Evolutionary conservation across 106 monocot species (phyloP).

Genomic region (Platanthera zijinensis): DNA sequence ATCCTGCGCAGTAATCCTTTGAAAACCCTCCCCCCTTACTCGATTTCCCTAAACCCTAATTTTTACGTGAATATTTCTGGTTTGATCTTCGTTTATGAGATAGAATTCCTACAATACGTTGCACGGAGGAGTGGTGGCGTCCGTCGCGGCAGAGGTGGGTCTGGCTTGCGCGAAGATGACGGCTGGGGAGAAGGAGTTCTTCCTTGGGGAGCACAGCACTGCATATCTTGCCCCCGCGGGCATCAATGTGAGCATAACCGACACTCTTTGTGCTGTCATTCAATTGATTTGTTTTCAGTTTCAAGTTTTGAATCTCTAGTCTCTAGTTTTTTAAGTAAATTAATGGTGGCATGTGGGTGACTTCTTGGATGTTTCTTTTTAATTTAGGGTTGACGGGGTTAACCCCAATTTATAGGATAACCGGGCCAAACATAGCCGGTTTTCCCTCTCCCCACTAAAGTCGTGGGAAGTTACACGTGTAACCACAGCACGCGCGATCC

Average conservation of each 20-base stretch:
- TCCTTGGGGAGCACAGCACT: slow-evolving; percentile 56
- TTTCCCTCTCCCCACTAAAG: no score
- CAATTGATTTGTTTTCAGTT: not conserved
- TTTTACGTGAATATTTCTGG: not conserved
- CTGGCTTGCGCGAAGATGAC: slow-evolving; percentile 63
- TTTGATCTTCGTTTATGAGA: not conserved
- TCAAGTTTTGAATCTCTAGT: not conserved
- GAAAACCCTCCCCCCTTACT: not conserved
- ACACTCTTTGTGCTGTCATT: not conserved
- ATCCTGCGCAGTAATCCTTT: slow-evolving; percentile 25
- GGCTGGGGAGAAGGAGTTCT: slow-evolving; percentile 58
- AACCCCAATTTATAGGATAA: no score
- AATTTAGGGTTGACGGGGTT: no score
- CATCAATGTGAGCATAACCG: slow-evolving; percentile 36
- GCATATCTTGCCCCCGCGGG: slow-evolving; percentile 53
- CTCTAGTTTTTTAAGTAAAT: not conserved
- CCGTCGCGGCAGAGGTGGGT: slow-evolving; percentile 46
- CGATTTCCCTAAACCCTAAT: not conserved
- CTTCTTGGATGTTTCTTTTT: no score
- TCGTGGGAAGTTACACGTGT: no score
- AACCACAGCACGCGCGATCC: no score
- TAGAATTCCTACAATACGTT: slow-evolving; percentile 64
- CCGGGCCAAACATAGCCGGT: no score
- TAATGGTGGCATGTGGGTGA: not conserved
- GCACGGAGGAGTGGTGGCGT: slow-evolving; percentile 65